Conservation (phyloP, 495 filamentous ascomycete species). For the Pseudevernia furfuracea region DNA sequence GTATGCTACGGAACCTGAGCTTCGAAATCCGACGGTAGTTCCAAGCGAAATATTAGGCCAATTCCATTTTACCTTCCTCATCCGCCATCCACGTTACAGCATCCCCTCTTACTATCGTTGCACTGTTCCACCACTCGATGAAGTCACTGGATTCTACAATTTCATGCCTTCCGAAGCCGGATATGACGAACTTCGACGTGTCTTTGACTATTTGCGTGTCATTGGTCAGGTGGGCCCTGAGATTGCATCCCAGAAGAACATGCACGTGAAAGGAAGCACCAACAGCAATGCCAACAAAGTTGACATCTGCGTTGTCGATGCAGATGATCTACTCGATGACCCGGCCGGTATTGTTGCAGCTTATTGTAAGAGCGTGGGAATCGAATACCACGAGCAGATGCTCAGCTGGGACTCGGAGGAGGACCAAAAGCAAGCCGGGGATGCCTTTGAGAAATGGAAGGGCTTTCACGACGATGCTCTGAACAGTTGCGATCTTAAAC, state of each 20-base stretch:
- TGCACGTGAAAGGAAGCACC: conserved; percentile 31
- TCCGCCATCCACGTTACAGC: conserved; percentile 80
- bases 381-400: conserved; percentile 67
- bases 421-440: conserved; percentile 53
- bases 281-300: conserved; percentile 29
- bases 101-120: conserved; percentile 93
- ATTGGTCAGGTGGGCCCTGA: conserved; percentile 57
- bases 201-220: conserved; percentile 72
- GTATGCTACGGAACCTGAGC: conserved; percentile 48
- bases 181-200: conserved; percentile 72
- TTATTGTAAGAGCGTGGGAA: conserved; percentile 69
- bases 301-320: conserved; percentile 84
- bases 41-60: conserved; percentile 57
- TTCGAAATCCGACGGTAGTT: conserved; percentile 75
- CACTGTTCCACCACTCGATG: conserved; percentile 79
- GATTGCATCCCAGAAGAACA: conserved; percentile 36
- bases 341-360: conserved; percentile 63
- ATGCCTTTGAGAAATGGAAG: conserved; percentile 88
- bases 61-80: conserved; percentile 96
- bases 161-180: conserved; percentile 85
- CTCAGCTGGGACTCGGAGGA: conserved; percentile 71
- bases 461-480: conserved; percentile 96
- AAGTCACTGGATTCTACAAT: conserved; percentile 73
- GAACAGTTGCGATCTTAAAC: conserved; percentile 61
- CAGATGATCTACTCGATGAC: conserved; percentile 83